These are phyloP conservation scores for Skeletonema potamos DNA, from an alignment of 108 stramenopile genomes.

Conservation along the genomic window DNA sequence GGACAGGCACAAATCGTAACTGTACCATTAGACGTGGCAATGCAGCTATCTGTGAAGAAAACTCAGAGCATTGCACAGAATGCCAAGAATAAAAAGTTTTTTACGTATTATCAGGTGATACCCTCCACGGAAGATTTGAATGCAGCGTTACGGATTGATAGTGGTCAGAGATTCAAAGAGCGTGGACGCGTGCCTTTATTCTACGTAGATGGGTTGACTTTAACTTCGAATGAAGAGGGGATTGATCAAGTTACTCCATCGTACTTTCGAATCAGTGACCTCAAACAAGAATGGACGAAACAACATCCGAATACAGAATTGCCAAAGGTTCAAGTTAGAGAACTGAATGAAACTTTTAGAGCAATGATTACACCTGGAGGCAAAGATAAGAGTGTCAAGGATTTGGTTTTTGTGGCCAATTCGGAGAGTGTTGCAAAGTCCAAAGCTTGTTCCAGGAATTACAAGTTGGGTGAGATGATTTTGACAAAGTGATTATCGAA, in stretches of 20 bases:
- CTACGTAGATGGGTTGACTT: conserved; percentile 66
- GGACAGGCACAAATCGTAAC: conserved; percentile 63
- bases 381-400: conserved; percentile 53
- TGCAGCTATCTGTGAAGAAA: conserved; percentile 56
- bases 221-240: conserved; percentile 8
- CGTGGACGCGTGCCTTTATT: conserved; percentile 78
- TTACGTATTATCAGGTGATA: conserved; percentile 70
- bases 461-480: conserved; percentile 49
- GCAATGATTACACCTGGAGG: conserved; percentile 64
- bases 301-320: conserved; percentile 34
- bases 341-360: conserved; percentile 63
- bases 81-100: conserved; percentile 34
- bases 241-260: conserved; percentile 43
- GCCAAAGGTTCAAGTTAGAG: conserved; percentile 62
- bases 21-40: conserved; percentile 70
- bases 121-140: conserved; percentile 64
- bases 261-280: conserved; percentile 66
- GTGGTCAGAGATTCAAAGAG: conserved; percentile 47
- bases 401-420: conserved; percentile 59
- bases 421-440: conserved; percentile 59
- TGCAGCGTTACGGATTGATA: conserved; percentile 63
- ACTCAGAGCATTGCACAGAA: conserved; percentile 28
- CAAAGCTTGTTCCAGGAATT: conserved; percentile 40
- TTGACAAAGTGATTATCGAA: conserved; percentile 29
- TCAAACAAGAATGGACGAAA: conserved; percentile 53